Percentiles rank a stretch among this genome's conserved stretches.
These are phyloP conservation scores for Gnomoniopsis sp. DNA, from an alignment of 2,329 filamentous ascomycete species.

Conservation along the genomic window DNA sequence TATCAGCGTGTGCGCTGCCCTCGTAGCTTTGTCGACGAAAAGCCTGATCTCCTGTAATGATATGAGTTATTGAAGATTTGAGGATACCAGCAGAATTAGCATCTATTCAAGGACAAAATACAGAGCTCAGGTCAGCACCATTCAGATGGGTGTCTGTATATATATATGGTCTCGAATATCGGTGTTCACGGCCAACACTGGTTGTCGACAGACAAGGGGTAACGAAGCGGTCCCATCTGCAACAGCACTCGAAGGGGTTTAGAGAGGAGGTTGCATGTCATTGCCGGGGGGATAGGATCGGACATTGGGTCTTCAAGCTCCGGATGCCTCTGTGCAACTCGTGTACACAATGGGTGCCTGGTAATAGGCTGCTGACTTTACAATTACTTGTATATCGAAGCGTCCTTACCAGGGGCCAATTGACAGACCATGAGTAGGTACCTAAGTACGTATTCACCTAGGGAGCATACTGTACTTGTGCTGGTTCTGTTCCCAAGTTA, in stretches of 20 bases:
- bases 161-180: neutral
- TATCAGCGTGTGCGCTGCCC: neutral
- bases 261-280: neutral
- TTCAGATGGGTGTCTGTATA: neutral
- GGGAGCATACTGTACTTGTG: no score
- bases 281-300: constrained; percentile 5
- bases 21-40: neutral
- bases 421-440: no score
- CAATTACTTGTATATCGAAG: no score
- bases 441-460: no score
- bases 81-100: neutral
- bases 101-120: neutral
- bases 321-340: neutral
- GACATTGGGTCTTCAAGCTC: neutral
- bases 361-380: no score
- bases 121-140: neutral
- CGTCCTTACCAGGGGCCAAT: no score
- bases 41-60: neutral
- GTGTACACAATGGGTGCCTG: no score
- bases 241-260: neutral
- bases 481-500: no score
- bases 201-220: neutral
- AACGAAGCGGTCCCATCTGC: neutral
- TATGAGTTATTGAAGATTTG: neutral
- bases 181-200: neutral